Conservation (phyloP, 306 rosid species). For the Glycine tomentella region DNA sequence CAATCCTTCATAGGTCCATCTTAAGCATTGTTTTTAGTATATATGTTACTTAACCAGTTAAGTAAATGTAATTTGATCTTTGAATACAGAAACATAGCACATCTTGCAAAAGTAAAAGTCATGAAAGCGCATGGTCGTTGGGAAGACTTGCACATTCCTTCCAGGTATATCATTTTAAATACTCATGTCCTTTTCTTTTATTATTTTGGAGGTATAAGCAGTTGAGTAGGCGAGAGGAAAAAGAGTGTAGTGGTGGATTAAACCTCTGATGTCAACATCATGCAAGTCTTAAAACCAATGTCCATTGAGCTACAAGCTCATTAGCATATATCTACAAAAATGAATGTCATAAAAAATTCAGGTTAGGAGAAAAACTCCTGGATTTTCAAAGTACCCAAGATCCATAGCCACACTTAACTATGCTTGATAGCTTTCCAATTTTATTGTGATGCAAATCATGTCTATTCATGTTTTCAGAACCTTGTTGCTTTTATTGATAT, state of each 20-base stretch:
- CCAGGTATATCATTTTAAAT: constrained; percentile 57
- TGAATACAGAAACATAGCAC: constrained; percentile 74
- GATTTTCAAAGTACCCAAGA: neutral
- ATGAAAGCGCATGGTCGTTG: constrained; percentile 68
- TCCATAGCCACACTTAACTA: constrained; percentile 21
- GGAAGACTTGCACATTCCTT: constrained; percentile 79
- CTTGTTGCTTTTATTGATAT: constrained; percentile 23
- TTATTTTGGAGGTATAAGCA: neutral
- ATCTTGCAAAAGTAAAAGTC: constrained; percentile 79
- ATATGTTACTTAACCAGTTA: neutral
- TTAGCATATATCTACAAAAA: constrained; percentile 22
- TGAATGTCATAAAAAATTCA: constrained; percentile 4
- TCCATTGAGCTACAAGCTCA: constrained; percentile 13
- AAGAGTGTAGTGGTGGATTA: constrained; percentile 3
- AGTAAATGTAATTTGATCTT: constrained; percentile 35
- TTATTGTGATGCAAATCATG: constrained; percentile 4
- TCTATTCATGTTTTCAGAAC: constrained; percentile 17
- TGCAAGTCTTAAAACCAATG: neutral
- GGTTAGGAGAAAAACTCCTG: constrained; percentile 11
- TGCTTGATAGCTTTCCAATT: constrained; percentile 15
- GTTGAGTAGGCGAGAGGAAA: neutral
- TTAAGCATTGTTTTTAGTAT: too few relatives aligned
- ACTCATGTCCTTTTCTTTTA: neutral
- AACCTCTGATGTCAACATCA: constrained; percentile 33
- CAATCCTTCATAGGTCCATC: constrained; percentile 37